Evolutionary conservation across 345 rosid species (phyloP).

Genomic region (Populus euphratica): DNA sequence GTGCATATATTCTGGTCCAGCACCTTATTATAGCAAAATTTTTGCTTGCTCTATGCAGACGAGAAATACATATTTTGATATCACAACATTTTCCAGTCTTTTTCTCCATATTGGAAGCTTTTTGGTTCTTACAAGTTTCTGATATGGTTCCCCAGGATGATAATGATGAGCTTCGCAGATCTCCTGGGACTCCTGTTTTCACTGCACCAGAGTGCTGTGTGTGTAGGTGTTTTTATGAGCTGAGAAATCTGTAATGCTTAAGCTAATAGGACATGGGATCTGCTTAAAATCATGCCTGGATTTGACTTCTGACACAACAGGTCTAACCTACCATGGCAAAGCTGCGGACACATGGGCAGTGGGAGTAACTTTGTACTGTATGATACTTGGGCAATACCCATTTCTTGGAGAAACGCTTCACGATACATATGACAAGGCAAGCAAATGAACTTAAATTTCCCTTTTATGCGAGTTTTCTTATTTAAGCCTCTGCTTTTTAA

Average conservation of each 20-base stretch:
- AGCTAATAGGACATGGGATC: background rate
- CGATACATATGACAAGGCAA: slow-evolving; percentile 93
- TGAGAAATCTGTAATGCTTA: background rate
- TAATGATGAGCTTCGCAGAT: slow-evolving; percentile 89
- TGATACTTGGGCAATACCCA: slow-evolving; percentile 83
- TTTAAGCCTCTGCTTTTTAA: background rate
- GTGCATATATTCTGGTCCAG: background rate
- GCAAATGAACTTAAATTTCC: slow-evolving; percentile 8
- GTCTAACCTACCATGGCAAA: slow-evolving; percentile 78
- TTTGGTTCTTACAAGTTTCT: background rate
- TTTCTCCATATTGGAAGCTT: background rate
- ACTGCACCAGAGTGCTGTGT: slow-evolving; percentile 99
- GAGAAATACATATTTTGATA: background rate
- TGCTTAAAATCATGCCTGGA: slow-evolving; percentile 7
- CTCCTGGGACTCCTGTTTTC: slow-evolving; percentile 99
- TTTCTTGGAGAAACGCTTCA: slow-evolving; percentile 94
- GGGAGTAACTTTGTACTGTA: slow-evolving; percentile 86
- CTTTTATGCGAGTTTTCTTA: background rate
- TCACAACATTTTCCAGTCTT: background rate
- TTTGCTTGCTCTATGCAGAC: background rate
- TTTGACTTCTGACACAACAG: slow-evolving; percentile 39
- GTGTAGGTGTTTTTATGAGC: slow-evolving; percentile 33
- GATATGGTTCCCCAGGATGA: slow-evolving; percentile 57
- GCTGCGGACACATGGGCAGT: slow-evolving; percentile 98
- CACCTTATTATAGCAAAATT: background rate